Evolutionary conservation across 2,329 filamentous ascomycete genomes (phyloP).

Genomic region (Neofusicoccum kwambonambiense): DNA sequence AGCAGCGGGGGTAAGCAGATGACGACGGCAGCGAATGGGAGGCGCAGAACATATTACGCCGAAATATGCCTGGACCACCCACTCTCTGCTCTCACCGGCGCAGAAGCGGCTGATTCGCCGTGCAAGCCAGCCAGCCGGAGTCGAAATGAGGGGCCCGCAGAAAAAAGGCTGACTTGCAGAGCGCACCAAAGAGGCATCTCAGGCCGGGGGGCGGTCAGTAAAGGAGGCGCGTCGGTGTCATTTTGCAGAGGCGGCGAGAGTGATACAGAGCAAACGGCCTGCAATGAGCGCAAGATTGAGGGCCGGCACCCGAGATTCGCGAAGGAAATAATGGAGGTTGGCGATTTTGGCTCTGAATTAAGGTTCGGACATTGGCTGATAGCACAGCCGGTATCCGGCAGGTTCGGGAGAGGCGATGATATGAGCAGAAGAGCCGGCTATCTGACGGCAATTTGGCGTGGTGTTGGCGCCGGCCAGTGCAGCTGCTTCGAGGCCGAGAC

Average conservation of each 20-base stretch:
- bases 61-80: neutral
- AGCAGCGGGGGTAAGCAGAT: neutral
- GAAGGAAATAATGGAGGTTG: neutral
- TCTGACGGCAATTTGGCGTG: neutral
- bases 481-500: neutral
- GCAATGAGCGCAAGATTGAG: slow-evolving; percentile 9
- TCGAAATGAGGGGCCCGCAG: neutral
- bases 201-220: too few species aligned
- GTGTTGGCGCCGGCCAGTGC: neutral
- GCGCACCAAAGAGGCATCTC: neutral
- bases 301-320: too few species aligned
- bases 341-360: slow-evolving; percentile 4
- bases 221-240: too few species aligned
- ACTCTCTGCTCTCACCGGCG: neutral
- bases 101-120: neutral
- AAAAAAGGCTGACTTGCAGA: neutral
- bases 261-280: neutral
- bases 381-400: neutral
- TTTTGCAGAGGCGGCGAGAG: neutral
- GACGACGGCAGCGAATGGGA: neutral
- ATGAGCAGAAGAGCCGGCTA: neutral
- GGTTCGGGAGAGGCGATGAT: neutral
- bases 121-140: neutral
- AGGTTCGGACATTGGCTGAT: slow-evolving; percentile 14
- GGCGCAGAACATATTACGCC: slow-evolving; percentile 1